These are phyloP conservation scores for Colletotrichum viniferum DNA, from an alignment of 2,329 filamentous ascomycete genomes.

Conservation along the genomic window DNA sequence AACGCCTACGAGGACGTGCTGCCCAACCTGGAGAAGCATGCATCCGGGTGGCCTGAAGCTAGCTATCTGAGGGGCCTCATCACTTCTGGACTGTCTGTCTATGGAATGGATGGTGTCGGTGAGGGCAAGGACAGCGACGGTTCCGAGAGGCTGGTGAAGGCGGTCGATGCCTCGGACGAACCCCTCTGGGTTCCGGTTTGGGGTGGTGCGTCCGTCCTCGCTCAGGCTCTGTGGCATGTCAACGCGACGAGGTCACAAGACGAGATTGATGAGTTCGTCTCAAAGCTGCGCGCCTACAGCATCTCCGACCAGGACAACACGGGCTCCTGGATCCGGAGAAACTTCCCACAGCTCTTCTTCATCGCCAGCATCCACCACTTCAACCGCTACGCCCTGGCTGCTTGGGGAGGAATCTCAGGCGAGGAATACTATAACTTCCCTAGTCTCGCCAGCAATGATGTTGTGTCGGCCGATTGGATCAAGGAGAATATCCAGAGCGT, in stretches of 20 bases:
- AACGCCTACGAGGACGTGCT: slow-evolving; percentile 38
- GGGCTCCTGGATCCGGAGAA: slow-evolving; percentile 53
- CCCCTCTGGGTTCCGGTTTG: slow-evolving; percentile 54
- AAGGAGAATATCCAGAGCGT: slow-evolving; percentile 49
- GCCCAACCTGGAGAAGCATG: slow-evolving; percentile 35
- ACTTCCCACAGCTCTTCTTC: slow-evolving; percentile 54
- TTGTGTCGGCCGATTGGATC: slow-evolving; percentile 50
- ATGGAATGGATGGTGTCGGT: not conserved
- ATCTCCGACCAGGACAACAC: slow-evolving; percentile 61
- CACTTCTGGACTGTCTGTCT: not conserved
- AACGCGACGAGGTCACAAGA: slow-evolving; percentile 32
- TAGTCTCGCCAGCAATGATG: slow-evolving; percentile 45
- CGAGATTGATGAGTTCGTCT: slow-evolving; percentile 36
- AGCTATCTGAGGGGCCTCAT: not conserved
- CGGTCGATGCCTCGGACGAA: slow-evolving; percentile 39
- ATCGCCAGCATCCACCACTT: slow-evolving; percentile 54
- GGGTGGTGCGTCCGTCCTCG: slow-evolving; percentile 55
- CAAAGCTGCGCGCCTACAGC: slow-evolving; percentile 47
- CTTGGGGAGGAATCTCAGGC: slow-evolving; percentile 56
- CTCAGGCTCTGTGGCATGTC: slow-evolving; percentile 46
- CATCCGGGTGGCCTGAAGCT: not conserved
- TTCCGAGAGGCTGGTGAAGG: slow-evolving; percentile 32
- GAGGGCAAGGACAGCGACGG: slow-evolving; percentile 39
- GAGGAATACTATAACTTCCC: slow-evolving; percentile 51
- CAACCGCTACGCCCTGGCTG: slow-evolving; percentile 51